Percentiles rank a stretch among this genome's conserved stretches.
Conservation (phyloP, 2,329 filamentous ascomycete species). For the Metarhizium brunneum region DNA sequence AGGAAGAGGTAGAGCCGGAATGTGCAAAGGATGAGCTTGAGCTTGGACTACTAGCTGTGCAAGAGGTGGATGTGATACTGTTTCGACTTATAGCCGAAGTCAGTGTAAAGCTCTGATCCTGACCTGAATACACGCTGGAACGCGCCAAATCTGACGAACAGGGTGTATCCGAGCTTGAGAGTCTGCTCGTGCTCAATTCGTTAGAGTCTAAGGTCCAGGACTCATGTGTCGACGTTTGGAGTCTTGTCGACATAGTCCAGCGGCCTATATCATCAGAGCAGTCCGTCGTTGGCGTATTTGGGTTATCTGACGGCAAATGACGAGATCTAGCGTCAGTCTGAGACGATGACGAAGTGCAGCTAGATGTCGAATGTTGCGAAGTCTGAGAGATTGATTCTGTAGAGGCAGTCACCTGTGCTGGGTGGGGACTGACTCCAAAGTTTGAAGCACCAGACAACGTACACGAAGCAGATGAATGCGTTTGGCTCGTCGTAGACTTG, state of each 20-base stretch:
- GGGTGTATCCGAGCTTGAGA: neutral
- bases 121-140: neutral
- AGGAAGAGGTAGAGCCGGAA: neutral
- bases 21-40: neutral
- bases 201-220: neutral
- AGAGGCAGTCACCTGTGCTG: neutral
- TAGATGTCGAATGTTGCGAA: neutral
- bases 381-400: neutral
- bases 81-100: neutral
- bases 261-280: neutral
- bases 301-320: neutral
- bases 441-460: neutral
- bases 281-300: neutral
- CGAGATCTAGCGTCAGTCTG: neutral
- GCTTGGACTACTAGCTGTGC: neutral
- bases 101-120: neutral
- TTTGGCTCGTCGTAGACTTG: neutral
- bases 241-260: neutral
- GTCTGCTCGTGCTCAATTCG: neutral
- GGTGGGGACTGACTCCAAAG: neutral
- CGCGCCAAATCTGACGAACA: conserved; percentile 1
- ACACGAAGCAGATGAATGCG: neutral
- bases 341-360: neutral
- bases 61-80: neutral
- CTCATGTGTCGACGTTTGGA: neutral